A percentile compares a stretch with the other conserved stretches of the same genome.
Conservation (phyloP, 352 stramenopile genomes). For the Elongisporangium undulatum region DNA sequence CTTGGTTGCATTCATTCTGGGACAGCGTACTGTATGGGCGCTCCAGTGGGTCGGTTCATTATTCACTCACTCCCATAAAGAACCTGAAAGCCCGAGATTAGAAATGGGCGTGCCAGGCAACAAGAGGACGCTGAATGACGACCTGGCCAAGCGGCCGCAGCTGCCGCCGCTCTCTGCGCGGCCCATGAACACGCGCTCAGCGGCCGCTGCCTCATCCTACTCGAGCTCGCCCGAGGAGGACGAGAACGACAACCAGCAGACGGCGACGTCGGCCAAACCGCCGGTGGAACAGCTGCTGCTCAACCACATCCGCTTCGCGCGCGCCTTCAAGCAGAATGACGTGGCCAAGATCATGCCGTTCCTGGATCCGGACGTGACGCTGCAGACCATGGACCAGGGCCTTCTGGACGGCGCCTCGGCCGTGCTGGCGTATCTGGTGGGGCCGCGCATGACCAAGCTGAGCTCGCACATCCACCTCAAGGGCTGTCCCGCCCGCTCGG, state of each 20-base stretch:
- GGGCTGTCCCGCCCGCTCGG: constrained; percentile 40
- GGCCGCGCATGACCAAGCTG: constrained; percentile 60
- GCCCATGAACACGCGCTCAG: not conserved
- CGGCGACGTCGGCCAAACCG: constrained; percentile 7
- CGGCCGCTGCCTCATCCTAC: not conserved
- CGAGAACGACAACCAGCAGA: not conserved
- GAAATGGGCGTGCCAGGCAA: not conserved
- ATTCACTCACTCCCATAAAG: not conserved
- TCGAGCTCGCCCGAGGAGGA: not conserved
- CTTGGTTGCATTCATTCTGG: not conserved
- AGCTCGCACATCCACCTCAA: constrained; percentile 65
- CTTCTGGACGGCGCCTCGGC: constrained; percentile 44
- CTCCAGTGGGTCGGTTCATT: not conserved
- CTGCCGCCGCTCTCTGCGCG: not conserved
- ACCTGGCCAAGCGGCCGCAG: not conserved
- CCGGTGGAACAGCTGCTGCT: constrained; percentile 45
- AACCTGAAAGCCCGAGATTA: not conserved
- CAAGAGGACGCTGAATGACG: not conserved
- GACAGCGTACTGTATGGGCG: not conserved
- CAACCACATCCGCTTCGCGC: constrained; percentile 57
- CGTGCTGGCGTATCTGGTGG: constrained; percentile 70
- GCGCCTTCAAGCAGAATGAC: constrained; percentile 76
- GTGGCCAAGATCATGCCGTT: constrained; percentile 58
- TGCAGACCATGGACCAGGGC: constrained; percentile 44
- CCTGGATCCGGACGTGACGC: constrained; percentile 49